Base-by-base conservation (phyloP, 2,329 filamentous ascomycete genomes). In the Cephalotrichum gorgonifer region DNA sequence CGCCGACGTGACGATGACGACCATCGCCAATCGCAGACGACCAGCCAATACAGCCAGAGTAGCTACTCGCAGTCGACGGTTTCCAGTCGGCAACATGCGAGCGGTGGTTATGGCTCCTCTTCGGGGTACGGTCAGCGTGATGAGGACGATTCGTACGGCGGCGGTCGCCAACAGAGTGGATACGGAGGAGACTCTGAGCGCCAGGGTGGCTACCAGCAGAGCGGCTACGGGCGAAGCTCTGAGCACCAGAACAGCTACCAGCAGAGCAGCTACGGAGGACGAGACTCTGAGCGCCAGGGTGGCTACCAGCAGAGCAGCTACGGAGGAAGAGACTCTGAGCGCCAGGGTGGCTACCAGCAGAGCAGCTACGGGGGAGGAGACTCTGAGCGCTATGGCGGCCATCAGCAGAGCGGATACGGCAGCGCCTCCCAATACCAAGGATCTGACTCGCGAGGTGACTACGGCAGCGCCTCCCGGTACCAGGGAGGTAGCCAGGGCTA, bases 11-110 rank as follows among this genome's bases (percentile, higher is more conserved):
- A 73, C 9, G 72, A 72, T 20, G 66, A 74, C 54, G 73, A 74
- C 44, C 82, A 82, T 55, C 79, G 75, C 7, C 75, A 83, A 58
- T 78, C 81, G 11, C 66, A 82, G 59, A 75, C 78, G 54, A 76
- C 74, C 12, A 77, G 87, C 62, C 79, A 81, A 52, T 79, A 77
- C 23, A 26, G 25, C 41, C 22, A 43, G 11, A 4, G 46, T 25
- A 35, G 46, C 27, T 42, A 42, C 38, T 26, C 30, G 30, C 26
- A 39, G 27, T 43, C 35, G 35, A 20, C 35, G 31, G 43, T 43
- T 43, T 28, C 15, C 33, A 51, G 52, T 52, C 54, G 54, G 41
- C 53, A 54, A 30, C 52, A 62, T n/a, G 57, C 57, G 23, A 57
- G 57, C 7, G 55, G 57, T 39, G 56, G 60, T 50, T 53, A 62